Conservation (phyloP, 1,139 yeast genomes). For the Yamadazyma atlantica region DNA sequence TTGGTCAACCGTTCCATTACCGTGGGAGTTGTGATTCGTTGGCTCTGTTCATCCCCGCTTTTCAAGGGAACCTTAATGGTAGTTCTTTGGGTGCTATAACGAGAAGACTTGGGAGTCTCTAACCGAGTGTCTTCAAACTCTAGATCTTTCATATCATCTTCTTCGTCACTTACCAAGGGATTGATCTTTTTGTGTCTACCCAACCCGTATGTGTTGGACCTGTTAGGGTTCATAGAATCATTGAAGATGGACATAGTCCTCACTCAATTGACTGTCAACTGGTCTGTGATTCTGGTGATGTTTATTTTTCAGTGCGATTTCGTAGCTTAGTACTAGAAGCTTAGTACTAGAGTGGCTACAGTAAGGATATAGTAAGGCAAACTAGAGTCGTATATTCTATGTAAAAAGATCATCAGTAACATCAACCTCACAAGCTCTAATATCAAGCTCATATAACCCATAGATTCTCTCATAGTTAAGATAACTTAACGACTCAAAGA, state of each 20-base stretch:
- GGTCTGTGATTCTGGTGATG: neutral
- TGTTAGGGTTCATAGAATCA: neutral
- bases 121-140: constrained; percentile 27
- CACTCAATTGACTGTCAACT: neutral
- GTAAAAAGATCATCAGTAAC: constrained; percentile 7
- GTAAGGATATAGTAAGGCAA: too few species aligned
- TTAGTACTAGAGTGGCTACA: too few species aligned
- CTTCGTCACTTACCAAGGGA: constrained; percentile 1
- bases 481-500: constrained; percentile 70
- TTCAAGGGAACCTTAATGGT: constrained; percentile 21
- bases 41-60: constrained; percentile 10
- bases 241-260: constrained; percentile 1
- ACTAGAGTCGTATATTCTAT: neutral
- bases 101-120: constrained; percentile 20
- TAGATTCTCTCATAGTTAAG: constrained; percentile 73
- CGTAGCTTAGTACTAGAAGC: neutral
- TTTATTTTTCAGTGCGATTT: constrained; percentile 1
- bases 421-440: constrained; percentile 51
- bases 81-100: constrained; percentile 13
- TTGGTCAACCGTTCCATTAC: constrained; percentile 8
- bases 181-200: constrained; percentile 1
- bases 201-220: neutral
- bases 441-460: constrained; percentile 52
- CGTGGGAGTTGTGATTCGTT: constrained; percentile 13
- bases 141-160: constrained; percentile 10